Percentiles rank a stretch among this genome's conserved stretches.
phyloP scores from a whole-genome alignment of 176 grass and related monocot species.

The Triticum urartu region DNA sequence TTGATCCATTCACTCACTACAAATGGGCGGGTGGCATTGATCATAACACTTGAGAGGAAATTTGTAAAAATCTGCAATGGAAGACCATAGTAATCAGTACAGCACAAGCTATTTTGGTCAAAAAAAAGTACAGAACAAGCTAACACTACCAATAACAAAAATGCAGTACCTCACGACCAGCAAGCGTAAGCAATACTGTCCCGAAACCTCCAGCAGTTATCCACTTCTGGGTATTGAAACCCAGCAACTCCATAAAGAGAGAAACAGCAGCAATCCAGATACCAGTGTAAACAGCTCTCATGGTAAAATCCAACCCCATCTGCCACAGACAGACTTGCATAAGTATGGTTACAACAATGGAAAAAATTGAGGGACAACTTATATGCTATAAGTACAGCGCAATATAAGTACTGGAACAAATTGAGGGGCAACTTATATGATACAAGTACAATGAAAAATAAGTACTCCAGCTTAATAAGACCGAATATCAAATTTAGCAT shows the following conservation, averaged over 20 bases:
- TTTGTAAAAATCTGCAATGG: constrained; percentile 86
- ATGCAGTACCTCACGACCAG: constrained; percentile 85
- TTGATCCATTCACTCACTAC: constrained; percentile 93
- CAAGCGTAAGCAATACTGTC: constrained; percentile 94
- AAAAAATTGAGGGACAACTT: neutral
- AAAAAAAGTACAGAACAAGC: neutral
- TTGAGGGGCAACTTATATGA: neutral
- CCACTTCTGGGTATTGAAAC: constrained; percentile 96
- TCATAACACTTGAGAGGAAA: constrained; percentile 98
- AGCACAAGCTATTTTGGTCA: too few species aligned
- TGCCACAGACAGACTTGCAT: constrained; percentile 49
- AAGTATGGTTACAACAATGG: neutral
- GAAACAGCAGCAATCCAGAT: constrained; percentile 87
- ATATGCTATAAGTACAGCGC: neutral
- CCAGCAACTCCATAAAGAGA: constrained; percentile 97
- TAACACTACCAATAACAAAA: constrained; percentile 5
- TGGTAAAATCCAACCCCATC: constrained; percentile 94
- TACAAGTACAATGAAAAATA: neutral
- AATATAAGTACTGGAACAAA: neutral
- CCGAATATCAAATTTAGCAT: constrained; percentile 15
- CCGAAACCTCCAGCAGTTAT: constrained; percentile 97
- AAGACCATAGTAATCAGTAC: constrained; percentile 22
- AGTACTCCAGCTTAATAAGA: neutral
- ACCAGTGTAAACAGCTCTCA: constrained; percentile 86
- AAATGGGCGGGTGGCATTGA: constrained; percentile 95